Conservation (phyloP, 2,329 filamentous ascomycete species). For the Talaromyces sp. region DNA sequence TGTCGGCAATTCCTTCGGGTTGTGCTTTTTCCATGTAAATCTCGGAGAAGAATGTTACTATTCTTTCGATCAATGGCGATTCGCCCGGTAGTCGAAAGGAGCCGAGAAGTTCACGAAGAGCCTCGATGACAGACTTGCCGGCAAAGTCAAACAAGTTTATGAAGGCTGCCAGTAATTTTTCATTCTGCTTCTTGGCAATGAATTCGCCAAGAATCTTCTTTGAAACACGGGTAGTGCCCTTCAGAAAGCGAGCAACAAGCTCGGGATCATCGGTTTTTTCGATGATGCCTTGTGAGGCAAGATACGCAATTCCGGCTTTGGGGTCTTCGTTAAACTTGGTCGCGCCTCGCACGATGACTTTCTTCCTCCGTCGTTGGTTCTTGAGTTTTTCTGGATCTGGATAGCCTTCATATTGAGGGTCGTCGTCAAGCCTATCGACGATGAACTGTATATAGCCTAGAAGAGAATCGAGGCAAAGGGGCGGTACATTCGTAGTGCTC, state of each 20-base stretch:
- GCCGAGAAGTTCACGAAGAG: conserved; percentile 78
- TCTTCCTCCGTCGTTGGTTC: conserved; percentile 74
- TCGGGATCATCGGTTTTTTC: conserved; percentile 67
- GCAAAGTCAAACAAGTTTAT: conserved; percentile 83
- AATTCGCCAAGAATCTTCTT: conserved; percentile 91
- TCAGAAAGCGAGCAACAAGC: conserved; percentile 81
- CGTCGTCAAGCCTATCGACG: conserved; percentile 75
- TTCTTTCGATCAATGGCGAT: conserved; percentile 85
- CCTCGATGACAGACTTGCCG: conserved; percentile 84
- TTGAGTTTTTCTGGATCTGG: conserved; percentile 63
- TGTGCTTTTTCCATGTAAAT: conserved; percentile 71
- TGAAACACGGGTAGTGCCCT: conserved; percentile 79
- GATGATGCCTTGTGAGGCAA: conserved; percentile 83
- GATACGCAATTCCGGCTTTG: conserved; percentile 79
- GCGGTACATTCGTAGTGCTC: conserved; percentile 98
- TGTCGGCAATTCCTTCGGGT: conserved; percentile 72
- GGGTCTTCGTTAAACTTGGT: conserved; percentile 94
- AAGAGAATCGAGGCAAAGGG: conserved; percentile 86
- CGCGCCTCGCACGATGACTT: conserved; percentile 80
- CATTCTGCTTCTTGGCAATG: conserved; percentile 85
- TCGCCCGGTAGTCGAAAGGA: conserved; percentile 93
- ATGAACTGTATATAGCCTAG: conserved; percentile 90
- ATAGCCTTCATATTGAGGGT: conserved; percentile 60
- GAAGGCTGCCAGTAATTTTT: conserved; percentile 77
- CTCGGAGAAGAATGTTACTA: conserved; percentile 80